Evolutionary conservation across 1,139 yeast genomes (phyloP).

Genomic region (Saccharomyces hybrid): DNA sequence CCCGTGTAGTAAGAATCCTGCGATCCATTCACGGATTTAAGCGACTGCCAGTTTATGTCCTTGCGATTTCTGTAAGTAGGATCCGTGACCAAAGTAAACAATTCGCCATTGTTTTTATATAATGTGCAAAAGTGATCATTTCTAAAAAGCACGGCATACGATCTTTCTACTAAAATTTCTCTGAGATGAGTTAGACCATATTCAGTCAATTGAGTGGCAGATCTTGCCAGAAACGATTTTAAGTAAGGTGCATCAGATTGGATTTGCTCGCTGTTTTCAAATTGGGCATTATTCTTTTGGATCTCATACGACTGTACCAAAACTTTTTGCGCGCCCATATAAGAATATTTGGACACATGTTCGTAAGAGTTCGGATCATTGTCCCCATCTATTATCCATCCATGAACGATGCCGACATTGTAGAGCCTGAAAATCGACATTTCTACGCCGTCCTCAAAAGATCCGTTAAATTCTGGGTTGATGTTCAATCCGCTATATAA

Average conservation of each 20-base stretch:
- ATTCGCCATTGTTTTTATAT: constrained; percentile 43
- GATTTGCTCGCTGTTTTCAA: constrained; percentile 18
- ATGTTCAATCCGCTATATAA: constrained; percentile 66
- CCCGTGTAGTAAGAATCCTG: constrained; percentile 64
- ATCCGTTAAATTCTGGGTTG: constrained; percentile 63
- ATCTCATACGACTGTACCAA: constrained; percentile 36
- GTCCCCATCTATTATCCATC: constrained; percentile 42
- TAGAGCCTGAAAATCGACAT: constrained; percentile 39
- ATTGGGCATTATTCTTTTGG: constrained; percentile 11
- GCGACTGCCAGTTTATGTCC: constrained; percentile 67
- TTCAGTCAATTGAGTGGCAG: constrained; percentile 65
- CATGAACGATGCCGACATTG: constrained; percentile 42
- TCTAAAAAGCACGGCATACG: constrained; percentile 64
- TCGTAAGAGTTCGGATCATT: constrained; percentile 24
- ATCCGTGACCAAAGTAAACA: constrained; percentile 64
- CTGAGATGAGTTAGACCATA: constrained; percentile 47
- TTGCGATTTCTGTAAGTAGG: constrained; percentile 44
- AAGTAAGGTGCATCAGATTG: constrained; percentile 29
- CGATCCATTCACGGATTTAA: constrained; percentile 57
- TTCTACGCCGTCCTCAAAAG: constrained; percentile 43
- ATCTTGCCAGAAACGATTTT: constrained; percentile 36
- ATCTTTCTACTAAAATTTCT: constrained; percentile 39
- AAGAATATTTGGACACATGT: constrained; percentile 36
- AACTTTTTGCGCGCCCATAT: constrained; percentile 40
- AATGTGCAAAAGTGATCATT: constrained; percentile 77